A percentile compares a stretch with the other conserved stretches of the same genome.
Evolutionary conservation across 768 basidiomycete species (phyloP).

Genomic region (Rhizopogon vulgaris): DNA sequence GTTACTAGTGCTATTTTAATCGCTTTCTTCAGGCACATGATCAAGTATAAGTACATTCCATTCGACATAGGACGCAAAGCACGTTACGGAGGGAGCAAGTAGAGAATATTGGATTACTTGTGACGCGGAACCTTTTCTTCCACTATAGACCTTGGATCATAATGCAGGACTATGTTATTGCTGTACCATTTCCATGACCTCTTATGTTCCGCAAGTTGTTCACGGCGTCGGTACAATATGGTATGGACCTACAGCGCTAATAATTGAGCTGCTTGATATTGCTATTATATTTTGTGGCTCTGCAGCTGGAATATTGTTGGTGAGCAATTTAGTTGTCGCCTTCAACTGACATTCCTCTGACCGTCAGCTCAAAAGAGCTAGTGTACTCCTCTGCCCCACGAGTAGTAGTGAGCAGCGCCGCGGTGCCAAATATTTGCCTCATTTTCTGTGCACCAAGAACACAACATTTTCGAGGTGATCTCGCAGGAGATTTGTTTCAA

Average conservation of each 20-base stretch:
- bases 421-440: too few species aligned
- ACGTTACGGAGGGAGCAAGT: constrained; percentile 66
- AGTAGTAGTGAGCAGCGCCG: too few species aligned
- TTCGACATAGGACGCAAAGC: constrained; percentile 95
- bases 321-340: constrained; percentile 5
- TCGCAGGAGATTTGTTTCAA: too few species aligned
- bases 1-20: constrained; percentile 6
- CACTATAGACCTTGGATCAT: constrained; percentile 1
- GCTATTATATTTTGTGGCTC: background rate
- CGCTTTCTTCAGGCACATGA: constrained; percentile 78
- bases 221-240: background rate
- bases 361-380: too few species aligned
- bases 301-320: background rate
- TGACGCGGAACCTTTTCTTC: background rate
- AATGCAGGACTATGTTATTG: constrained; percentile 5
- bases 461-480: too few species aligned
- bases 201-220: background rate
- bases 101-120: constrained; percentile 2
- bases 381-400: too few species aligned
- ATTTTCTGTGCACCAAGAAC: too few species aligned
- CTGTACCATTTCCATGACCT: constrained; percentile 1
- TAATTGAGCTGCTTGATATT: constrained; percentile 8
- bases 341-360: background rate
- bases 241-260: constrained; percentile 23
- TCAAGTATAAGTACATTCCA: constrained; percentile 96